These are phyloP conservation scores for Candida sp. DNA, from an alignment of 1,139 yeast species.

Conservation along the genomic window DNA sequence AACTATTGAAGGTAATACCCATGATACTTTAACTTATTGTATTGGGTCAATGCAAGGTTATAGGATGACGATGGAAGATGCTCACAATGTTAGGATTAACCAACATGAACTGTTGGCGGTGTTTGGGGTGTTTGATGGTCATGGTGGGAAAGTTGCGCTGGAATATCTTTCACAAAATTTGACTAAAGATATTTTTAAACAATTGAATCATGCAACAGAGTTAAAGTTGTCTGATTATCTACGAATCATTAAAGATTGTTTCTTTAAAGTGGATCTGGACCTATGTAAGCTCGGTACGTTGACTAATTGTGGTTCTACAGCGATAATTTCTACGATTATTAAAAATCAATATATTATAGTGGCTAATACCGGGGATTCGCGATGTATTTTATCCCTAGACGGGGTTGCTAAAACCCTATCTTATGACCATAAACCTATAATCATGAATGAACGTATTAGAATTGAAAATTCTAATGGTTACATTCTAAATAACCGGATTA, in stretches of 20 bases:
- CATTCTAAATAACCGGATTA: constrained; percentile 65
- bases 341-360: constrained; percentile 48
- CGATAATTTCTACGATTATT: constrained; percentile 52
- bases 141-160: constrained; percentile 68
- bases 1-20: constrained; percentile 44
- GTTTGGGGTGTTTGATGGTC: constrained; percentile 79
- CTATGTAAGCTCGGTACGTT: constrained; percentile 41
- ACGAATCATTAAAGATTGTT: constrained; percentile 47
- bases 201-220: constrained; percentile 14
- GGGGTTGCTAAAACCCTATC: constrained; percentile 57
- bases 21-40: constrained; percentile 50
- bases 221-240: constrained; percentile 14
- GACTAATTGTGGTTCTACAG: constrained; percentile 66
- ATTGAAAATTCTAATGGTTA: constrained; percentile 75
- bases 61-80: constrained; percentile 75
- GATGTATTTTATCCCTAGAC: constrained; percentile 55
- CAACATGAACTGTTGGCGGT: constrained; percentile 49
- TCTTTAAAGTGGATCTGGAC: constrained; percentile 55
- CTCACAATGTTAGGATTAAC: constrained; percentile 49
- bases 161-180: constrained; percentile 48
- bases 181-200: constrained; percentile 28
- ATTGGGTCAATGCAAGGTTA: constrained; percentile 82
- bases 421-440: constrained; percentile 75
- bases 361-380: constrained; percentile 75
- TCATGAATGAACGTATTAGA: constrained; percentile 70